phyloP scores from a whole-genome alignment of 768 basidiomycete species.

The Trametes gibbosa region DNA sequence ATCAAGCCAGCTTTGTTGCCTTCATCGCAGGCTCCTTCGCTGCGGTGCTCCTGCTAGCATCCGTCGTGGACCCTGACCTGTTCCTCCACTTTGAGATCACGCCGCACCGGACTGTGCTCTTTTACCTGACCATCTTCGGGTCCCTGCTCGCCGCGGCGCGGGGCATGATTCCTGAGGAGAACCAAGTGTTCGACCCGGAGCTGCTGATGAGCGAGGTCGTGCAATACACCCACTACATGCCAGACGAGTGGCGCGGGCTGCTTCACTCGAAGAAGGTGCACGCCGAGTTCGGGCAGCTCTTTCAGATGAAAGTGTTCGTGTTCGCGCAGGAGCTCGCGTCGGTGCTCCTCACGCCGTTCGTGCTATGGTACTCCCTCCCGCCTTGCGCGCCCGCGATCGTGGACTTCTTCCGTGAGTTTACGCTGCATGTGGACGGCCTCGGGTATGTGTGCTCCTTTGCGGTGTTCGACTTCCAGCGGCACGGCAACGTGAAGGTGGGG shows the following conservation, averaged over 20 bases:
- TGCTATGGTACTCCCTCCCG: conserved; percentile 92
- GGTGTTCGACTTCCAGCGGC: conserved; percentile 95
- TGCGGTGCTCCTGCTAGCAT: conserved; percentile 89
- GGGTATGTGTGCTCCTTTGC: conserved; percentile 98
- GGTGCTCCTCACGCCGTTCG: conserved; percentile 90
- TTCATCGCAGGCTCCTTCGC: conserved; percentile 97
- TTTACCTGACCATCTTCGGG: conserved; percentile 89
- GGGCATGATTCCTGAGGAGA: conserved; percentile 95
- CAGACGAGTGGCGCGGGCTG: conserved; percentile 84
- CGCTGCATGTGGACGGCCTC: conserved; percentile 92
- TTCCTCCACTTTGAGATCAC: conserved; percentile 95
- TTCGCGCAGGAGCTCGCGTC: conserved; percentile 89
- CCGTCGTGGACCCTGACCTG: conserved; percentile 90
- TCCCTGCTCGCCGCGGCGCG: conserved; percentile 85
- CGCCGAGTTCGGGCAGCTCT: conserved; percentile 86
- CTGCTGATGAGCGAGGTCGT: conserved; percentile 90
- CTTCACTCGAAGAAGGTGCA: conserved; percentile 92
- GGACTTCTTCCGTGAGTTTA: conserved; percentile 98
- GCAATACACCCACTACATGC: conserved; percentile 94
- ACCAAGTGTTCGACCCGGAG: conserved; percentile 92
- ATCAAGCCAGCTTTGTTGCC: conserved; percentile 73
- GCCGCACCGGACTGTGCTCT: conserved; percentile 86
- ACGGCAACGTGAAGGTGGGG: conserved; percentile 85
- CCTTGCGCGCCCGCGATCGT: conserved; percentile 86
- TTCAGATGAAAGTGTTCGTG: conserved; percentile 87